Conservation (phyloP, 2,329 filamentous ascomycete species). For the Erysiphe pulchra region DNA sequence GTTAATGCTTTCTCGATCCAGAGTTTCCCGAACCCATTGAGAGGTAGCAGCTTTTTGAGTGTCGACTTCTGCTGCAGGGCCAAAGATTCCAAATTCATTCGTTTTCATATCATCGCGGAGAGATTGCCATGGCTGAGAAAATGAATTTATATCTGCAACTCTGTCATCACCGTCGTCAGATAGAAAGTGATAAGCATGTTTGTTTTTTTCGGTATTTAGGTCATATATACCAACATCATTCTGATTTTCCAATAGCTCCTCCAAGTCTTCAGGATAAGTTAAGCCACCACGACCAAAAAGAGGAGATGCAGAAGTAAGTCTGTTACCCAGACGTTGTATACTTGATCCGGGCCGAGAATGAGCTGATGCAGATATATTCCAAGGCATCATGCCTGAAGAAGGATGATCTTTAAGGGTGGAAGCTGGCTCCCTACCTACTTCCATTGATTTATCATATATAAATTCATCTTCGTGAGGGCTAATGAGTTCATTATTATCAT, state of each 20-base stretch:
- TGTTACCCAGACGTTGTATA: conserved; percentile 7
- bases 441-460: conserved; percentile 19
- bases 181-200: conserved; percentile 1
- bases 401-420: conserved; percentile 41
- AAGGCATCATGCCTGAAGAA: conserved; percentile 42
- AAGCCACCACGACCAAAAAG: conserved; percentile 22
- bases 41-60: conserved; percentile 21
- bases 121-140: neutral
- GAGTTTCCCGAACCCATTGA: conserved; percentile 23
- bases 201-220: neutral
- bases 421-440: conserved; percentile 43
- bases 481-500: neutral
- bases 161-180: conserved; percentile 3
- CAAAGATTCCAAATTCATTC: conserved; percentile 20
- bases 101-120: conserved; percentile 1
- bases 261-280: conserved; percentile 7
- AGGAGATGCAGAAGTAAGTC: conserved; percentile 33
- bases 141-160: neutral
- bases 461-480: neutral
- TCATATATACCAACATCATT: conserved; percentile 9
- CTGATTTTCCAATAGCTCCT: conserved; percentile 5
- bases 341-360: conserved; percentile 21
- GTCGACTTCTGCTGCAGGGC: conserved; percentile 16
- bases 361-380: conserved; percentile 33
- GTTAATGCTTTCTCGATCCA: conserved; percentile 33